Percentiles rank a stretch among this genome's conserved stretches.
Conservation (phyloP, 306 rosid species). For the Ormosia semicastrata region DNA sequence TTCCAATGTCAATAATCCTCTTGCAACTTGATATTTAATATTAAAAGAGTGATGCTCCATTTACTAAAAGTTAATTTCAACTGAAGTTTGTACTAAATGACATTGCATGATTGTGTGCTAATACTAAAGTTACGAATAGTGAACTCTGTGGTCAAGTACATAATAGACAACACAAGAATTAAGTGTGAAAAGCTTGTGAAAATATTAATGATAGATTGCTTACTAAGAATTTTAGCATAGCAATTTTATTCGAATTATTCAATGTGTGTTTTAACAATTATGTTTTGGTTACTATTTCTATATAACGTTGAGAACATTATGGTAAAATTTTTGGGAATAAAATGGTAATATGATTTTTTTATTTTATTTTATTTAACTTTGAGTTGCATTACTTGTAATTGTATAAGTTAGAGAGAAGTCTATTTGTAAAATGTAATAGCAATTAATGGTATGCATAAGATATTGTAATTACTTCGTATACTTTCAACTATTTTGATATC, state of each 20-base stretch:
- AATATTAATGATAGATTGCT: neutral
- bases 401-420: too few relatives aligned
- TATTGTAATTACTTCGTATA: too few relatives aligned
- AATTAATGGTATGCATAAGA: too few relatives aligned
- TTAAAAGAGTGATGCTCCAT: neutral
- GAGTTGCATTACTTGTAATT: too few relatives aligned
- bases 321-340: neutral
- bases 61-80: neutral
- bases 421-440: too few relatives aligned
- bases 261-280: neutral
- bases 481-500: too few relatives aligned
- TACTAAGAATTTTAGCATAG: neutral
- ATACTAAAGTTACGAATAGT: neutral
- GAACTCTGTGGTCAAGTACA: neutral
- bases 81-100: neutral
- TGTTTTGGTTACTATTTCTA: neutral
- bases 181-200: neutral
- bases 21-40: neutral
- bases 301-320: neutral
- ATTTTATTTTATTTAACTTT: too few relatives aligned
- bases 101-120: neutral
- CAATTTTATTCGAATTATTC: neutral
- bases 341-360: too few relatives aligned
- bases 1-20: neutral
- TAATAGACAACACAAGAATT: neutral